Base-by-base conservation (phyloP, 805 yeast species). In the Lipomyces orientalis region DNA sequence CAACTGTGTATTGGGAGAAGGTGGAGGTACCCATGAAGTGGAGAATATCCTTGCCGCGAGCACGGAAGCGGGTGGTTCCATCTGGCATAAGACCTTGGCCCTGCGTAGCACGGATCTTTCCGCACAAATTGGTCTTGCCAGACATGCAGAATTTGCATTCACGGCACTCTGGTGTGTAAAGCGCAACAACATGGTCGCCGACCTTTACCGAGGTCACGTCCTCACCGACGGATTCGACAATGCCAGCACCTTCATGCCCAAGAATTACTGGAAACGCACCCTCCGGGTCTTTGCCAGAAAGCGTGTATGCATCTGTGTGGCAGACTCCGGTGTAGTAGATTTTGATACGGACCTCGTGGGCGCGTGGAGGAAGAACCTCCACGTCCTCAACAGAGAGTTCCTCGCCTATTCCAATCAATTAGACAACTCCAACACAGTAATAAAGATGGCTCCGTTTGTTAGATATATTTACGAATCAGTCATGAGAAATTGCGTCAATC, bases 11-110 rank as follows among this genome's bases (percentile, higher is more conserved):
- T 82, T 95, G 97, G 51, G 97, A 88, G 81, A 95, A 95, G 35
- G 98, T 90, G 46, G 98, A 94, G 80, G 97, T 91, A 60, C 99
- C 99, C 99, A 95, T 95, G 80, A 91, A 95, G 81, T 95, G 98
- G 75, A 88, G 84, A 64, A 95, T 80, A 56, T 88, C 86, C 82
- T 95, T 85, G 73, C 99, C 99, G 71, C 79, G 78, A 78, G 90
- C 87, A 71, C 85, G 87, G 84, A 95, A 94, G 80, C 99, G 88
- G 57, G 90, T 80, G 61, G 99, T 94, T 25, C 98, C 99, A 78
- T 95, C 99, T 70, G 99, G 99, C 97, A 95, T 90, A 67, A 94
- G 90, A 79, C 99, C 99, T 77, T 91, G 89, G 79, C 99, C 98
- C 80, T 95, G 99, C 65, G 99, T 96, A 64, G 91, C 97, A 82